Evolutionary conservation across 1,139 yeast genomes (phyloP).

Genomic region (Zygoascus hellenicus): DNA sequence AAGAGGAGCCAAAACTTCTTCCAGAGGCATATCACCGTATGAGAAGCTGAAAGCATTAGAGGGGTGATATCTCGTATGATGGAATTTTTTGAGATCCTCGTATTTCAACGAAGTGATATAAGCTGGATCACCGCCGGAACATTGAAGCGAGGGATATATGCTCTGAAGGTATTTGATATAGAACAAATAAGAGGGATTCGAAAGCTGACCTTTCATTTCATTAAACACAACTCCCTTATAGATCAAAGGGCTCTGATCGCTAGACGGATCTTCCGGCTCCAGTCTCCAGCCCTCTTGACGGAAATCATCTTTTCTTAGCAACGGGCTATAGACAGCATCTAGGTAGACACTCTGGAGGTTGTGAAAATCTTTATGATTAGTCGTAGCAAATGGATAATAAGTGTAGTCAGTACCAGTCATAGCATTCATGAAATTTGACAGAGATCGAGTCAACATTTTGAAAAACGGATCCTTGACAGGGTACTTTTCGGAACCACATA

Average conservation of each 20-base stretch:
- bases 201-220: slow-evolving; percentile 97
- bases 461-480: slow-evolving; percentile 97
- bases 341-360: slow-evolving; percentile 85
- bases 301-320: slow-evolving; percentile 73
- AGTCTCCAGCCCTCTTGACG: slow-evolving; percentile 98
- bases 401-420: slow-evolving; percentile 98
- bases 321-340: slow-evolving; percentile 81
- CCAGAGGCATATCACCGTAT: slow-evolving; percentile 72
- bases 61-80: slow-evolving; percentile 73
- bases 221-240: slow-evolving; percentile 96
- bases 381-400: slow-evolving; percentile 92
- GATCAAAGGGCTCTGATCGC: slow-evolving; percentile 45
- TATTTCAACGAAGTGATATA: slow-evolving; percentile 68
- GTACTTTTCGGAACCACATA: slow-evolving; percentile 85
- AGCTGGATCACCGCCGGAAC: slow-evolving; percentile 93
- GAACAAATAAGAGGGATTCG: slow-evolving; percentile 78
- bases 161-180: slow-evolving; percentile 81
- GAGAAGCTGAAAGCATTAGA: slow-evolving; percentile 83
- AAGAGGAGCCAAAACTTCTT: slow-evolving; percentile 55
- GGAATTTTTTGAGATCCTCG: slow-evolving; percentile 72
- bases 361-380: slow-evolving; percentile 71
- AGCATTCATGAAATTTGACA: slow-evolving; percentile 96
- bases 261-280: slow-evolving; percentile 52
- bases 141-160: slow-evolving; percentile 77
- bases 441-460: slow-evolving; percentile 84